Evolutionary conservation across 176 grass and related monocot species (phyloP).

Genomic region (Phragmites australis): DNA sequence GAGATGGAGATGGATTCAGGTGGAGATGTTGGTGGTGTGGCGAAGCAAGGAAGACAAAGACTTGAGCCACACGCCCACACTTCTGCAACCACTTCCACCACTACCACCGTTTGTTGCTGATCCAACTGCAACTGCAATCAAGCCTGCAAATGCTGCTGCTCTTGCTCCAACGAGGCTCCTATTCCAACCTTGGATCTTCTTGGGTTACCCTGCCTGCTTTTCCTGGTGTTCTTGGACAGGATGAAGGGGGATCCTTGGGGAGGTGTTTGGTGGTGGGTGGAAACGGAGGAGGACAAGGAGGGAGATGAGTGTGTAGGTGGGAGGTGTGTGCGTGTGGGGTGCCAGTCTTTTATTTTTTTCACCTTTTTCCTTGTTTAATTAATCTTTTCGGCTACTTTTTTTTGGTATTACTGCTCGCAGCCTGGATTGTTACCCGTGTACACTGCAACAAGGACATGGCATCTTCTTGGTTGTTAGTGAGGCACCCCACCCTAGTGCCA

Average conservation of each 20-base stretch:
- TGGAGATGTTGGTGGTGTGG: constrained; percentile 47
- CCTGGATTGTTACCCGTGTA: constrained; percentile 42
- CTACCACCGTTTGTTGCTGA: not conserved
- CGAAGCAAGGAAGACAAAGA: constrained; percentile 20
- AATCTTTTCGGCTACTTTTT: too few relatives aligned
- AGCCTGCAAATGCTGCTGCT: constrained; percentile 53
- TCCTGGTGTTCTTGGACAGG: constrained; percentile 19
- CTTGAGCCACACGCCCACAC: constrained; percentile 50
- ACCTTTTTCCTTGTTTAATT: too few relatives aligned
- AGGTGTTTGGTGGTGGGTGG: constrained; percentile 51
- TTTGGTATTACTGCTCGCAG: not conserved
- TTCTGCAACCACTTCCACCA: constrained; percentile 47
- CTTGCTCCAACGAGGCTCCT: not conserved
- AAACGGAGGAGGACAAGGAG: constrained; percentile 30
- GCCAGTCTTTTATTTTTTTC: constrained; percentile 30
- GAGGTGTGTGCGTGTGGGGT: not conserved
- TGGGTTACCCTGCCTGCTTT: not conserved
- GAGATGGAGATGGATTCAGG: constrained; percentile 38
- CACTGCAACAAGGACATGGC: constrained; percentile 64
- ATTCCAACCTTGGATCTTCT: constrained; percentile 25
- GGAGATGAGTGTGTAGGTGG: constrained; percentile 22
- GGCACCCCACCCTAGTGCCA: not conserved
- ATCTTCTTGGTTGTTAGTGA: constrained; percentile 59
- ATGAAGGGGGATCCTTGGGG: not conserved
- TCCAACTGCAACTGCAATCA: not conserved